Conservation (phyloP, 1,139 yeast genomes). For the Scheffersomyces lignicola region DNA sequence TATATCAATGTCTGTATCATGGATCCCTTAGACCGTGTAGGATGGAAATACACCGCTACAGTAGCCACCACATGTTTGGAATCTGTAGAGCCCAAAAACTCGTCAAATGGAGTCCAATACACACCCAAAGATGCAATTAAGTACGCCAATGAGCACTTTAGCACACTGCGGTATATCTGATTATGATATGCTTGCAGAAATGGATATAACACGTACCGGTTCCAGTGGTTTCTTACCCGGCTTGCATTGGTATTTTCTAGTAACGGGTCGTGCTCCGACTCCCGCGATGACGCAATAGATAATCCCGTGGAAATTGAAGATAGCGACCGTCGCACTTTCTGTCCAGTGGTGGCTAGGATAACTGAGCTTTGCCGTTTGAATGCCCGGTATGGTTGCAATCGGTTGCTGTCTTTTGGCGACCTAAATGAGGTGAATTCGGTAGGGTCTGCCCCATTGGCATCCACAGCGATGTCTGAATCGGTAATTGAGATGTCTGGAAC, state of each 20-base stretch:
- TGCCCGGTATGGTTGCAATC: not conserved
- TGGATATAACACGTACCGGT: slow-evolving; percentile 3
- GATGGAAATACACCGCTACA: slow-evolving; percentile 82
- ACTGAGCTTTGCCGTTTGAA: slow-evolving; percentile 34
- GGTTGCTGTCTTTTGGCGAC: not conserved
- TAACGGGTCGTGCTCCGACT: slow-evolving; percentile 8
- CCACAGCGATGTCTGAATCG: slow-evolving; percentile 1
- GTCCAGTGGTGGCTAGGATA: slow-evolving; percentile 41
- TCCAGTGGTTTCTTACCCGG: slow-evolving; percentile 4
- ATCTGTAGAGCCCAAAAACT: slow-evolving; percentile 63
- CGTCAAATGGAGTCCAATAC: slow-evolving; percentile 59
- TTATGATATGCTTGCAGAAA: slow-evolving; percentile 13
- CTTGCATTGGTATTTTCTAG: slow-evolving; percentile 5
- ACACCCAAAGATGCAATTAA: slow-evolving; percentile 73
- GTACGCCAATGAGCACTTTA: slow-evolving; percentile 74
- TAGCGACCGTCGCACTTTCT: slow-evolving; percentile 35
- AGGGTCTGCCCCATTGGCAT: not conserved
- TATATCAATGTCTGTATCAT: slow-evolving; percentile 74
- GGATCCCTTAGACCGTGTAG: slow-evolving; percentile 75
- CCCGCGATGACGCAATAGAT: not conserved
- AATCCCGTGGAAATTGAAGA: slow-evolving; percentile 8
- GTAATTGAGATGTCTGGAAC: slow-evolving; percentile 5
- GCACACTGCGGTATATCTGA: slow-evolving; percentile 31
- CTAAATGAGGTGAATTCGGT: slow-evolving; percentile 1
- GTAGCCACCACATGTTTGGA: slow-evolving; percentile 83